Conservation (phyloP, 2,329 filamentous ascomycete genomes). For the Lachnellula subtilissima region DNA sequence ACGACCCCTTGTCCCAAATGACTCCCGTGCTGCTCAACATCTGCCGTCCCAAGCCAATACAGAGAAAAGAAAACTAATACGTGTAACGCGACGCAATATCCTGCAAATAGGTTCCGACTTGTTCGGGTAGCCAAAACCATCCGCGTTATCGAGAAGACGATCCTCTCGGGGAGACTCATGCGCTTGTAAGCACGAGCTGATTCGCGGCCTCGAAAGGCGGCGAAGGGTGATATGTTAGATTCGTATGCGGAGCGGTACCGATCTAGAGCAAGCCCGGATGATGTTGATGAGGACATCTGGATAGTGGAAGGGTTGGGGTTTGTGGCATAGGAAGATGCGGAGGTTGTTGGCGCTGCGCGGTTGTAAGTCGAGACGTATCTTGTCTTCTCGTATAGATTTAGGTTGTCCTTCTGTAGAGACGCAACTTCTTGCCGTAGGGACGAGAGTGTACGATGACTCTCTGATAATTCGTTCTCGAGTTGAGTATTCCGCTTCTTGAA, state of each 20-base stretch:
- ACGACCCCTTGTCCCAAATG: conserved; percentile 37
- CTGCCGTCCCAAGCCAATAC: conserved; percentile 72
- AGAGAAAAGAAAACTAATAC: conserved; percentile 80
- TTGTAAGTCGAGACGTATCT: conserved; percentile 94
- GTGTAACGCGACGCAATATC: conserved; percentile 85
- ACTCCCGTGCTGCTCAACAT: conserved; percentile 49
- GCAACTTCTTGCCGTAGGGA: conserved; percentile 86
- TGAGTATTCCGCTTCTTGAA: conserved; percentile 96
- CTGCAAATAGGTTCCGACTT: conserved; percentile 89
- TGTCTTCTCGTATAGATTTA: conserved; percentile 95
- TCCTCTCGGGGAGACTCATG: conserved; percentile 86
- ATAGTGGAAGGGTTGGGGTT: conserved; percentile 74
- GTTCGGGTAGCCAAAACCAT: conserved; percentile 86
- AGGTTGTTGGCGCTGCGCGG: conserved; percentile 59
- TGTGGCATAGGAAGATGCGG: conserved; percentile 59
- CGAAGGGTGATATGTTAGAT: conserved; percentile 91
- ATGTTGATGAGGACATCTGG: conserved; percentile 54
- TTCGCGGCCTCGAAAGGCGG: conserved; percentile 90
- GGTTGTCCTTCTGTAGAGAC: conserved; percentile 90
- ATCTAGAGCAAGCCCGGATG: conserved; percentile 66
- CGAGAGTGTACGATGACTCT: conserved; percentile 75
- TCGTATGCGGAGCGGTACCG: conserved; percentile 91
- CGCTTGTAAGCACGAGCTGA: conserved; percentile 84
- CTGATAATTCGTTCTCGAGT: conserved; percentile 84
- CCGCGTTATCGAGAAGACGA: conserved; percentile 84